A percentile compares a stretch with the other conserved stretches of the same genome.
phyloP scores from a whole-genome alignment of 371 early-diverging fungal species.

The Haplosporangium sp. region DNA sequence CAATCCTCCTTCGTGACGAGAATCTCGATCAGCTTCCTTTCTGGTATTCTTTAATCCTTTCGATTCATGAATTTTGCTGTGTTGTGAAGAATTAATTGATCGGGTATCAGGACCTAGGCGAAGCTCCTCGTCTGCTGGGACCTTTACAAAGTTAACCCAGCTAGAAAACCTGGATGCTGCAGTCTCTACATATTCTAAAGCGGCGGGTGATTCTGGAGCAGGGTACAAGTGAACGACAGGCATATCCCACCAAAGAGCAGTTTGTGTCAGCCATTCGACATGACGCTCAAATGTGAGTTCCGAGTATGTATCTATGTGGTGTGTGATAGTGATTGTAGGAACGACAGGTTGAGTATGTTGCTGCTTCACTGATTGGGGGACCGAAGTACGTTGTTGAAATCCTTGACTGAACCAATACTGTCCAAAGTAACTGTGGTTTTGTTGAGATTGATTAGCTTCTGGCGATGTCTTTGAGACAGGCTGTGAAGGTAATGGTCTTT shows the following conservation, averaged over 20 bases:
- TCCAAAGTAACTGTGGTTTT: constrained; percentile 17
- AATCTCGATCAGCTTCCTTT: not conserved
- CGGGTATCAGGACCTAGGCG: constrained; percentile 20
- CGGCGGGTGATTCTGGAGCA: constrained; percentile 12
- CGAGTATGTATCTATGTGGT: constrained; percentile 36
- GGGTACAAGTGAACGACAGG: constrained; percentile 47
- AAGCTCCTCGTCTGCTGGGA: constrained; percentile 26
- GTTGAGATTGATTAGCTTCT: constrained; percentile 1
- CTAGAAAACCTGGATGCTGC: constrained; percentile 45
- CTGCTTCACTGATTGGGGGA: not conserved
- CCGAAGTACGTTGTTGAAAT: constrained; percentile 3
- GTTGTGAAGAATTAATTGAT: constrained; percentile 6
- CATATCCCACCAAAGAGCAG: constrained; percentile 56
- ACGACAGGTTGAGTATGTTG: constrained; percentile 7
- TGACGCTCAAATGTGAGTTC: constrained; percentile 54
- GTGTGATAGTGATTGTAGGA: constrained; percentile 35
- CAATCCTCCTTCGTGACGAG: constrained; percentile 26
- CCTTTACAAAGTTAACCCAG: constrained; percentile 55
- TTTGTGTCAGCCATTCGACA: constrained; percentile 53
- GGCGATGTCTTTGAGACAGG: not conserved
- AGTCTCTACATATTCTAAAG: constrained; percentile 34
- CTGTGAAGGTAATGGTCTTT: constrained; percentile 19
- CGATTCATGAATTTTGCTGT: constrained; percentile 7
- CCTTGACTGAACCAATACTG: constrained; percentile 30
- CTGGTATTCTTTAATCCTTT: constrained; percentile 6